Percentiles rank a stretch among this genome's conserved stretches.
Evolutionary conservation across 2,329 filamentous ascomycete genomes (phyloP).

Genomic region (Botrytis elliptica): DNA sequence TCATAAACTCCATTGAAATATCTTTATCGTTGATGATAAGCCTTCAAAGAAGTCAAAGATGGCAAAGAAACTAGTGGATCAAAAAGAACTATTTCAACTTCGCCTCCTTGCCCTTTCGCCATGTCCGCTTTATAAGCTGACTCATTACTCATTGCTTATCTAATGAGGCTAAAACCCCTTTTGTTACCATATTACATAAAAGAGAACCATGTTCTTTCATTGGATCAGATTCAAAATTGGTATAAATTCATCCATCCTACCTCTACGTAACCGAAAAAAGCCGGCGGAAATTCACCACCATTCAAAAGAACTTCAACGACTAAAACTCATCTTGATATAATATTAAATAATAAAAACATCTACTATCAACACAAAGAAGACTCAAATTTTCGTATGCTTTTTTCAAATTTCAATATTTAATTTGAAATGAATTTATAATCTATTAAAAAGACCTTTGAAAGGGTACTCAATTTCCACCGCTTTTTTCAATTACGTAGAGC

Average conservation of each 20-base stretch:
- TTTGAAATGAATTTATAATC: too few relatives aligned
- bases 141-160: background rate
- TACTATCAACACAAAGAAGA: too few relatives aligned
- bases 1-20: background rate
- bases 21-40: background rate
- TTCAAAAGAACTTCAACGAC: too few relatives aligned
- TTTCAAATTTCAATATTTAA: too few relatives aligned
- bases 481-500: too few relatives aligned
- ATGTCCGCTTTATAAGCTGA: background rate
- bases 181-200: background rate
- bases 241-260: background rate
- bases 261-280: too few relatives aligned
- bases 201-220: background rate
- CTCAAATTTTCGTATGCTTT: too few relatives aligned
- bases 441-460: too few relatives aligned
- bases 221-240: background rate
- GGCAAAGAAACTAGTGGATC: background rate
- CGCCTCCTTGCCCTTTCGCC: background rate
- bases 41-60: background rate
- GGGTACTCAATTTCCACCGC: too few relatives aligned
- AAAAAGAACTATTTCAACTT: background rate
- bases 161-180: background rate
- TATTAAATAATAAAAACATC: too few relatives aligned
- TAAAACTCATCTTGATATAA: too few relatives aligned
- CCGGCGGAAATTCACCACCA: too few relatives aligned